phyloP scores from a whole-genome alignment of 306 rosid genomes.

The Parietaria judaica region DNA sequence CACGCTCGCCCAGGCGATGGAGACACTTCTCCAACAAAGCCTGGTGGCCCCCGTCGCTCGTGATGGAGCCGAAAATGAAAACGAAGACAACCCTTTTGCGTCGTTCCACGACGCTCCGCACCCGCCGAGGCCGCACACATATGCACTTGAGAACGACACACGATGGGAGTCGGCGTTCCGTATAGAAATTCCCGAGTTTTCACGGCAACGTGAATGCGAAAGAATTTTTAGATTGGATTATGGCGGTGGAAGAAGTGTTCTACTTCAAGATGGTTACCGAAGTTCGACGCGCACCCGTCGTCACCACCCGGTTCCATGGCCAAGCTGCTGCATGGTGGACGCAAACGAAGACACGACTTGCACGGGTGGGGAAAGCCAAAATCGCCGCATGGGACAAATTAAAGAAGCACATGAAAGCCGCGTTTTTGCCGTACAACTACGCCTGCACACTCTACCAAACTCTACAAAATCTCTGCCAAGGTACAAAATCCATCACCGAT shows the following conservation, averaged over 20 bases:
- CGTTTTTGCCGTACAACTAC: not conserved
- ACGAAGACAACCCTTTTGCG: not conserved
- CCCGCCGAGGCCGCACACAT: not conserved
- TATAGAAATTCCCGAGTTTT: not conserved
- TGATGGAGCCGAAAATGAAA: not conserved
- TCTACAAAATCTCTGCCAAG: not conserved
- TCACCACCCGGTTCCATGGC: not conserved
- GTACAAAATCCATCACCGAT: not conserved
- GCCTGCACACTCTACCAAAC: not conserved
- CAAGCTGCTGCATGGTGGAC: no score
- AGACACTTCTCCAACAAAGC: not conserved
- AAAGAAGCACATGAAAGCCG: not conserved
- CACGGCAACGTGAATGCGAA: not conserved
- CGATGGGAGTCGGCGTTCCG: no score
- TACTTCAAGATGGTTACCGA: not conserved
- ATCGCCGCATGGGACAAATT: not conserved
- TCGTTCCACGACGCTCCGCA: not conserved
- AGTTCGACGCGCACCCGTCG: not conserved
- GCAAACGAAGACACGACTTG: not conserved
- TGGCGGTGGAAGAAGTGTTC: not conserved
- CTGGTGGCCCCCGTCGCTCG: not conserved
- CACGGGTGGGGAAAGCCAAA: not conserved
- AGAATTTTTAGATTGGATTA: constrained; percentile 1
- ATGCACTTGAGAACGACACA: not conserved
- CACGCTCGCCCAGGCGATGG: not conserved